Percentiles rank a stretch among this genome's conserved stretches.
phyloP scores from a whole-genome alignment of 208 protist genomes.

The Leishmania gerbilli region DNA sequence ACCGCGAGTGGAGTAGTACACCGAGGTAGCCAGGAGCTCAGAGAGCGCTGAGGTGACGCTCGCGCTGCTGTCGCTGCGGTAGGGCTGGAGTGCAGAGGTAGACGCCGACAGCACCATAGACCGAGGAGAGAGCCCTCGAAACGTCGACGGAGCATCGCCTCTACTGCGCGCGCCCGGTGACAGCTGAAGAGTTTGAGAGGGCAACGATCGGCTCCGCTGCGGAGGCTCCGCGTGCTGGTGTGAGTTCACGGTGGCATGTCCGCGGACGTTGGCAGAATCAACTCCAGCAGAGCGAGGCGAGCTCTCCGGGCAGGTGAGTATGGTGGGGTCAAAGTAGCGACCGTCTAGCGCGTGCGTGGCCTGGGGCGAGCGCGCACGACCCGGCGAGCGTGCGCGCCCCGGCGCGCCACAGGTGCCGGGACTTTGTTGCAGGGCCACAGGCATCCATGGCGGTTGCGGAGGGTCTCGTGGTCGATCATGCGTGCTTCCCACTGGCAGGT shows the following conservation, averaged over 20 bases:
- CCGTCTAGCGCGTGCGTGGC: constrained; percentile 28
- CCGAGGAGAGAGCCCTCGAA: not conserved
- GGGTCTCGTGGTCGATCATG: not conserved
- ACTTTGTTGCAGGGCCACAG: not conserved
- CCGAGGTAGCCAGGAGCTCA: not conserved
- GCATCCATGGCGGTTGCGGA: not conserved
- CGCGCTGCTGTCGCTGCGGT: not conserved
- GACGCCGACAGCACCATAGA: not conserved
- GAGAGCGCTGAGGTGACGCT: not conserved
- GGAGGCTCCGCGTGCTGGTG: not conserved
- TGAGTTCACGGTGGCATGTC: not conserved
- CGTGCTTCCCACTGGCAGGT: not conserved
- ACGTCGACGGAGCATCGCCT: not conserved
- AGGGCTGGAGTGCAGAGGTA: not conserved
- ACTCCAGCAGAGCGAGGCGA: not conserved
- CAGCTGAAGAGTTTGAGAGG: not conserved
- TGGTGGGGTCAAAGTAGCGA: constrained; percentile 37
- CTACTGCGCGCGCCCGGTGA: not conserved
- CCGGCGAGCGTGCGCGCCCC: constrained; percentile 13
- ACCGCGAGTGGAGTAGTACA: not conserved
- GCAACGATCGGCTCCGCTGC: not conserved
- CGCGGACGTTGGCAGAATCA: not conserved
- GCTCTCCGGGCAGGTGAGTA: not conserved
- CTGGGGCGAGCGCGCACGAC: constrained; percentile 31
- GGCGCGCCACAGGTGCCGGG: constrained; percentile 1